Evolutionary conservation across 257 asterid species (phyloP), one percentile per base, ranked within the genome.

Genomic region (Scutellaria minor): DNA sequence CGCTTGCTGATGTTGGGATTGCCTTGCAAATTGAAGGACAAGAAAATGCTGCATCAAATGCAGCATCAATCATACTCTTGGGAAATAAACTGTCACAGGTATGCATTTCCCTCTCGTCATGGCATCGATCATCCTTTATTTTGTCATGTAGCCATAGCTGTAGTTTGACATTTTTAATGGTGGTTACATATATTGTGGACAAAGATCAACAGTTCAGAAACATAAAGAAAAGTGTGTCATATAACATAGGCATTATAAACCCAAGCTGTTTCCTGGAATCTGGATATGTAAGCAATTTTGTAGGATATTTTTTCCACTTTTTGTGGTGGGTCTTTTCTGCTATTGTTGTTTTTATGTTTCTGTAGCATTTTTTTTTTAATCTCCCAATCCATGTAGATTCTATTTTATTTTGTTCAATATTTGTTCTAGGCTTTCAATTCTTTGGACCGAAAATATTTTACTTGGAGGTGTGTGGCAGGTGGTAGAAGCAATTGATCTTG

Each of bases 41-140:
- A 80, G 99, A 94, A 85, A 94, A 88, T 80, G 97, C 99, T 63
- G 98, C 99, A 48, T 94, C 96, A 45, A 89, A 94, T 85, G 99
- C 99, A 77, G 90, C 99, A 61, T 91, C 99, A 48, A 88, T 94
- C 58, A 83, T 94, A 80, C 98, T 91, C 75, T 80, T 94, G 66
- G 99, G 99, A 66, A 91, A 89, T 77, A 85, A 82, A 76, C 95
- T 94, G 12, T 94, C 96, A 50, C 97, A 94, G 96, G 98, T 91
- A 70, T 31, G 51, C 64, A 39, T 68, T 68, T 72, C 44, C 48
- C 40, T 50, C 53, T 31, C 20, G 7, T 76, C 54, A 5, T 9
- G 48, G 27, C 50, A 18, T 46, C 50, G 39, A 7, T 46, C 58
- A 14, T 51, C 72, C 46, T 41, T 64, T 13, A n/a, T 56, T 41